Evolutionary conservation across 176 grass and related monocot genomes (phyloP).

Genomic region (Areca catechu): DNA sequence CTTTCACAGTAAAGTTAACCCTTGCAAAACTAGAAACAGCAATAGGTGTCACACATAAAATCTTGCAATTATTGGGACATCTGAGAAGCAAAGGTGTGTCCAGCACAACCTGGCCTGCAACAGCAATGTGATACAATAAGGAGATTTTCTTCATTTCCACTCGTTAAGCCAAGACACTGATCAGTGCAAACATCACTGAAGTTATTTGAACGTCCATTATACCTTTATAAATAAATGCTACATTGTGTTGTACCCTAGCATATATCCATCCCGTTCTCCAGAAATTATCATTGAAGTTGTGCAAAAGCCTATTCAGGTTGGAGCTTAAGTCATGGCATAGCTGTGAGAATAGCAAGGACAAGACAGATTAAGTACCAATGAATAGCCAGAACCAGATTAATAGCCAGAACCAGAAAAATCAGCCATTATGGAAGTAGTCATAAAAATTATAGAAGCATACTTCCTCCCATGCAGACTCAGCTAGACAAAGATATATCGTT

Average conservation of each 20-base stretch:
- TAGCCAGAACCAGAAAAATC: too few species aligned
- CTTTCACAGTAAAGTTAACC: conserved; percentile 58
- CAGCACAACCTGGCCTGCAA: conserved; percentile 58
- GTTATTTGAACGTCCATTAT: conserved; percentile 16
- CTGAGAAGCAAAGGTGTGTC: conserved; percentile 35
- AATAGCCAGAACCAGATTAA: too few species aligned
- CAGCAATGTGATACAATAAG: conserved; percentile 10
- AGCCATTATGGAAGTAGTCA: too few species aligned
- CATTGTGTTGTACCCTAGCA: conserved; percentile 43
- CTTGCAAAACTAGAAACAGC: conserved; percentile 49
- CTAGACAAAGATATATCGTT: conserved; percentile 63
- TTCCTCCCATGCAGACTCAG: conserved; percentile 68
- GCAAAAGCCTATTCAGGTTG: conserved; percentile 58
- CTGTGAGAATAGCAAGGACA: conserved; percentile 27
- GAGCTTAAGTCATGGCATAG: conserved; percentile 39
- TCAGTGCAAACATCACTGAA: too few species aligned
- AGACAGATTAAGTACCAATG: conserved; percentile 7
- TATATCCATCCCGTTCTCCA: conserved; percentile 74
- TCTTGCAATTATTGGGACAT: conserved; percentile 39
- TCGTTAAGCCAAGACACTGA: too few species aligned
- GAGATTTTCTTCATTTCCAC: background rate
- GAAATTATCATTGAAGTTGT: conserved; percentile 29
- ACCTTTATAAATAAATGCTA: conserved; percentile 68
- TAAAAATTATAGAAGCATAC: conserved; percentile 18
- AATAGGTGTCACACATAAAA: conserved; percentile 49